Evolutionary conservation across 331 rosid genomes (phyloP).

Genomic region (Rosa hybrid): DNA sequence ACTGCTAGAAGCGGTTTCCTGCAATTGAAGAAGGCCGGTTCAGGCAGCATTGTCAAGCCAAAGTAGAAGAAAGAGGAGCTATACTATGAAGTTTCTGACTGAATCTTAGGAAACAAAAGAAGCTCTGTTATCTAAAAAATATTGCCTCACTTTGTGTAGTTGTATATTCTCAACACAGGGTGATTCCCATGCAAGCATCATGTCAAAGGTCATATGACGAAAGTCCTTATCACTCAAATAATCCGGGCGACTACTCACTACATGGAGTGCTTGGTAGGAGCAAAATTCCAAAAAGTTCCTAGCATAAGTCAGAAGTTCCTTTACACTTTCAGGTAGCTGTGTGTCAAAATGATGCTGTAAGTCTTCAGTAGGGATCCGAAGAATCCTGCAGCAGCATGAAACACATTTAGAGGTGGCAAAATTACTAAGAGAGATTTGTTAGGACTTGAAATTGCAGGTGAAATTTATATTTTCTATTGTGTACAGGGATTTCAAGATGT

Average conservation of each 20-base stretch:
- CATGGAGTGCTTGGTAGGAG: slow-evolving; percentile 67
- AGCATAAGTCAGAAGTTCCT: slow-evolving; percentile 66
- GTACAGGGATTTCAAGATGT: background rate
- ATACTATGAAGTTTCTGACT: slow-evolving; percentile 8
- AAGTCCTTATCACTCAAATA: slow-evolving; percentile 62
- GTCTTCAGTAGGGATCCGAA: slow-evolving; percentile 55
- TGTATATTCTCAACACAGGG: slow-evolving; percentile 54
- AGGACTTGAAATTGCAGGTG: background rate
- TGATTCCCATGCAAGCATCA: slow-evolving; percentile 96
- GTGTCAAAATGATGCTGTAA: slow-evolving; percentile 71
- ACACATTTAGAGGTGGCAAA: slow-evolving; percentile 1
- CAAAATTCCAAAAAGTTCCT: slow-evolving; percentile 73
- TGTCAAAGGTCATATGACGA: slow-evolving; percentile 71
- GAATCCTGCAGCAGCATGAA: slow-evolving; percentile 52
- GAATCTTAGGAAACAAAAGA: background rate
- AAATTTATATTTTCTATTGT: background rate
- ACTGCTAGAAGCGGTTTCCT: slow-evolving; percentile 51
- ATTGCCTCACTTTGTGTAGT: slow-evolving; percentile 50
- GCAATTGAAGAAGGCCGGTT: slow-evolving; percentile 29
- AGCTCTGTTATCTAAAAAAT: slow-evolving; percentile 18
- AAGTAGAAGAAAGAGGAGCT: slow-evolving; percentile 1
- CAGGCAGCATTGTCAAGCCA: slow-evolving; percentile 20
- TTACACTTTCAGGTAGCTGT: slow-evolving; percentile 55
- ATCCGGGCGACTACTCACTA: slow-evolving; percentile 36
- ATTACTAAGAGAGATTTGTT: background rate